Evolutionary conservation across 1,139 yeast species (phyloP), one percentile per base, ranked within the genome.

Genomic region (Taiozyma onychis): DNA sequence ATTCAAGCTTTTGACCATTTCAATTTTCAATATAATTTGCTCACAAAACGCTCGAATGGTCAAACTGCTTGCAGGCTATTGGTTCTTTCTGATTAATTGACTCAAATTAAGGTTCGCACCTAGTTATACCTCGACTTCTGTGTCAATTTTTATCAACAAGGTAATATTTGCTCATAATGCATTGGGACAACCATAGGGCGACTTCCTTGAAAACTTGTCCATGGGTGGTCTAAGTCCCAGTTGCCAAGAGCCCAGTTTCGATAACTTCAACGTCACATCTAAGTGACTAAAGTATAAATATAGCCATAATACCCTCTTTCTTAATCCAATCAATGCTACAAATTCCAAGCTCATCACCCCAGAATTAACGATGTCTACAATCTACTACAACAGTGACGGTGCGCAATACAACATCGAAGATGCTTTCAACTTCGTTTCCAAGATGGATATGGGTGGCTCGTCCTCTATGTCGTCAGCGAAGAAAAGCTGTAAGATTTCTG

Each of bases 401-500:
- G 54, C 56, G 11, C 50, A 48, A 27, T 53, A 53, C 39, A 53
- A 53, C 16, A 45, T 53, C 24, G 56, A 53, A 47, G 50, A 51
- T 4, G 54, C 54, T 16, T 41, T 50, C 26, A 46, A 51, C 30
- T n/a, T 44, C 4, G 55, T 53, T n/a, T 46, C 44, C 39, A 57
- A 57, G 43, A 63, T 64, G 67, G 46, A 52, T 44, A 64, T 63
- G 66, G 59, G 62, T 18, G 48, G 49, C 6, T 41, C 28, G 13
- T 43, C 51, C 4, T 43, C 48, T 16, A 16, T 53, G 9, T 27
- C 55, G 4, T 39, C 48, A 1, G 30, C 30, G 9, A 42, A 50
- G 18, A 26, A 48, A 2, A 16, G 56, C 5, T 64, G 68, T 49
- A 62, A 63, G 43, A 64, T 64, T 21, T 63, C 67, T 16, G 57